Evolutionary conservation across 1,139 yeast species (phyloP).

Genomic region (Saccharomyces hybrid): DNA sequence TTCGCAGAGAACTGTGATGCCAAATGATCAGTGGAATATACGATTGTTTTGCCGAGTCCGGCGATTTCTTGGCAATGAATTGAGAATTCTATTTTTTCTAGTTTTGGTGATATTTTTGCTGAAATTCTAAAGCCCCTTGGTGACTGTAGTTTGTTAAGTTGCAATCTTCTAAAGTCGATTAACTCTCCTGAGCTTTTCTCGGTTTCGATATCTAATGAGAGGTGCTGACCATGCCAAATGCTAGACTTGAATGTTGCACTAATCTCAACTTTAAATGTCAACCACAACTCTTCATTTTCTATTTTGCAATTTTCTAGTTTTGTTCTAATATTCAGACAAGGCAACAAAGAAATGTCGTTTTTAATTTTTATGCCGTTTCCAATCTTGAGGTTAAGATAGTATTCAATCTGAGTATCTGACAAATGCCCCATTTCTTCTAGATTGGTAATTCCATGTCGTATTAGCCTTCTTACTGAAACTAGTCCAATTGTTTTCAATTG

Average conservation of each 20-base stretch:
- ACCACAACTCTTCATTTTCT: conserved; percentile 7
- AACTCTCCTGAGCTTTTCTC: conserved; percentile 30
- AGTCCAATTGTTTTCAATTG: conserved; percentile 42
- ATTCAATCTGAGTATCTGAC: conserved; percentile 35
- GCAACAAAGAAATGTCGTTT: conserved; percentile 29
- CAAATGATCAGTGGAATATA: conserved; percentile 6
- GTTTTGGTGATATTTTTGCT: conserved; percentile 14
- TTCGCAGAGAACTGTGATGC: not conserved
- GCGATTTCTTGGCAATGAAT: conserved; percentile 38
- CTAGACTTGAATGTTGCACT: conserved; percentile 16
- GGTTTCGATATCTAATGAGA: conserved; percentile 28
- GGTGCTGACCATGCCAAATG: conserved; percentile 33
- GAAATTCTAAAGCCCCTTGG: conserved; percentile 28
- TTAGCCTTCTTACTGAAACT: conserved; percentile 35
- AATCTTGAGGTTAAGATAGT: conserved; percentile 35
- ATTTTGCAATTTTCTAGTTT: conserved; percentile 11
- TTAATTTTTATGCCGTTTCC: conserved; percentile 36
- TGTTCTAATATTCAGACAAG: conserved; percentile 24
- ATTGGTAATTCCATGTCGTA: conserved; percentile 31
- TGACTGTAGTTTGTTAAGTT: conserved; percentile 28
- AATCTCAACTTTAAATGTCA: conserved; percentile 24
- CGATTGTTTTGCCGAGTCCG: conserved; percentile 25
- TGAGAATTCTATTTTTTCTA: conserved; percentile 25
- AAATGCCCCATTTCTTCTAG: conserved; percentile 31
- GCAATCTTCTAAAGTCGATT: conserved; percentile 37